A percentile compares a stretch with the other conserved stretches of the same genome.
phyloP scores from a whole-genome alignment of 106 monocot species.

The Acanthochlamys bracteata region DNA sequence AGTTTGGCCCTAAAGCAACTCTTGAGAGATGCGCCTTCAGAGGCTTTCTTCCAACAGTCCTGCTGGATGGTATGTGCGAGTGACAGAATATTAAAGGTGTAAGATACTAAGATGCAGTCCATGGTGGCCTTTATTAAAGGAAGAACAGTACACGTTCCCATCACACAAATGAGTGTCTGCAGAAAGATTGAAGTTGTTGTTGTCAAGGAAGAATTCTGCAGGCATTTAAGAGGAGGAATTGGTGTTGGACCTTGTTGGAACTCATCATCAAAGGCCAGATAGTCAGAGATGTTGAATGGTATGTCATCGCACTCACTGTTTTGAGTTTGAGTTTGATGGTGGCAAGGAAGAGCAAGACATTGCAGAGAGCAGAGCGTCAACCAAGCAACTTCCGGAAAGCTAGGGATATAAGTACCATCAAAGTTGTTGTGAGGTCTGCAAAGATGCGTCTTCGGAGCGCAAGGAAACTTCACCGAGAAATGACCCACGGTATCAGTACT shows the following conservation, averaged over 20 bases:
- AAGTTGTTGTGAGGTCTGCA: not conserved
- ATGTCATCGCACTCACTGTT: not conserved
- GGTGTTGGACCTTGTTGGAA: not conserved
- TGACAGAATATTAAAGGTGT: not conserved
- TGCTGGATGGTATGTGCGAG: not conserved
- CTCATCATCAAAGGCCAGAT: not conserved
- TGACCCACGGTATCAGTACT: too few relatives aligned
- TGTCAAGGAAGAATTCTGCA: not conserved
- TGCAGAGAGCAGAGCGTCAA: not conserved
- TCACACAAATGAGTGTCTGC: not conserved
- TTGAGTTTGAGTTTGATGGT: not conserved
- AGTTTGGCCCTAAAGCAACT: constrained; percentile 2
- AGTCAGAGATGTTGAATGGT: not conserved
- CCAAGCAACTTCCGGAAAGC: not conserved
- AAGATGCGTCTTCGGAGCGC: too few relatives aligned
- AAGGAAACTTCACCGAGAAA: too few relatives aligned
- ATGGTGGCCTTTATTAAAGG: not conserved
- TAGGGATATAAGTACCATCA: not conserved
- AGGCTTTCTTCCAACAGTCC: not conserved
- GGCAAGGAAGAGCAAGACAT: not conserved
- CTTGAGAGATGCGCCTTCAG: not conserved
- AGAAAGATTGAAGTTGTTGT: not conserved
- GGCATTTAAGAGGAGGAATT: not conserved
- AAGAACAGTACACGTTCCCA: not conserved
- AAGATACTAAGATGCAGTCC: not conserved